Percentiles rank a stretch among this genome's conserved stretches.
These are phyloP conservation scores for Climacium dendroides DNA, from an alignment of 225 moss, liverwort and hornwort genomes.

Conservation along the genomic window DNA sequence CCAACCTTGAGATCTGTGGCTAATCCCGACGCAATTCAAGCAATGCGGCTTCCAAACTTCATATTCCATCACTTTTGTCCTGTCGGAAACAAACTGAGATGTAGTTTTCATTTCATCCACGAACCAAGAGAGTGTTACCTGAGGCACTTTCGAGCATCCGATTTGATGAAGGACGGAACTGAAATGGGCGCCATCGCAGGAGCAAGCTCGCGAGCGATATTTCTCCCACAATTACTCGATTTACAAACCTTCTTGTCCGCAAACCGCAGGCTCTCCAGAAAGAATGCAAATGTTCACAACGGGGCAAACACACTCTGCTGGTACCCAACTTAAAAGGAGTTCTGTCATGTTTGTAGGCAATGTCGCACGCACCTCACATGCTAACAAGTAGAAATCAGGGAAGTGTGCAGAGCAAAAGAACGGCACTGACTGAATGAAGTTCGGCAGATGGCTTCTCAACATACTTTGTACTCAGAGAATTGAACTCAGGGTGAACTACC, in stretches of 20 bases:
- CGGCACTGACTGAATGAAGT: too few species aligned
- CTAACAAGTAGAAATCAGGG: too few species aligned
- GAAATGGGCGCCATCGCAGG: background rate
- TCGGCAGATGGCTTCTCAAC: too few species aligned
- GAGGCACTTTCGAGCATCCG: background rate
- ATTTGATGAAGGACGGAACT: background rate
- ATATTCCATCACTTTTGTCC: background rate
- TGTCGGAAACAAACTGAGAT: background rate
- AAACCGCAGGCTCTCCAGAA: background rate
- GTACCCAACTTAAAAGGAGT: too few species aligned
- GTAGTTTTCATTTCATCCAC: background rate
- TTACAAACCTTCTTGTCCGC: background rate
- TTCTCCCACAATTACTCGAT: too few species aligned
- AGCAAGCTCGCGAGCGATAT: background rate
- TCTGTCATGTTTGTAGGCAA: too few species aligned
- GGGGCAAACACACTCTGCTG: background rate
- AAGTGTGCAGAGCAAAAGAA: too few species aligned
- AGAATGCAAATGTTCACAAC: background rate
- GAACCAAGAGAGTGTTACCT: background rate
- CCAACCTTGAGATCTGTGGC: background rate
- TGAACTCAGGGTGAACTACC: too few species aligned
- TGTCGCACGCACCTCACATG: too few species aligned
- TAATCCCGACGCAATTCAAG: background rate
- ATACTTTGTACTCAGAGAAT: too few species aligned
- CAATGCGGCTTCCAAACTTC: background rate